Evolutionary conservation across 345 rosid genomes (phyloP).

Genomic region (Salix caprea): DNA sequence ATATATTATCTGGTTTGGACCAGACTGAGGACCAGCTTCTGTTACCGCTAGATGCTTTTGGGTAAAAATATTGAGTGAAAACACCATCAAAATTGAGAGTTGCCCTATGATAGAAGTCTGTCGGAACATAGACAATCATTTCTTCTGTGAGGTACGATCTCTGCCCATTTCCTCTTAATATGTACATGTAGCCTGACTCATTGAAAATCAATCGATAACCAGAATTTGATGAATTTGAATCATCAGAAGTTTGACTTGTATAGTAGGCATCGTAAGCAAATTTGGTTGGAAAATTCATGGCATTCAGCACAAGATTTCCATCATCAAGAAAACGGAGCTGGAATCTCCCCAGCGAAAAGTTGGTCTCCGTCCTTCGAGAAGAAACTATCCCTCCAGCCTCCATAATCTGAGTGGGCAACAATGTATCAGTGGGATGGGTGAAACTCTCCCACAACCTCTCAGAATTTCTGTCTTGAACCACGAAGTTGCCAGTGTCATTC

Average conservation of each 20-base stretch:
- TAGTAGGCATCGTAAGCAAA: background rate
- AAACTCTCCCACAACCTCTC: conserved; percentile 1
- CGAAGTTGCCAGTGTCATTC: background rate
- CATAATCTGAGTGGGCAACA: conserved; percentile 3
- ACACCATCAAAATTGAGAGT: background rate
- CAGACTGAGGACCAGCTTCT: background rate
- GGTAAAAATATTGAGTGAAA: background rate
- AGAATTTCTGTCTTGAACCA: background rate
- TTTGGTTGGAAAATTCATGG: background rate
- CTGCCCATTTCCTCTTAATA: background rate
- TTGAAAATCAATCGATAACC: background rate
- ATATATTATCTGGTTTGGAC: conserved; percentile 21
- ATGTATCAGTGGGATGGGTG: background rate
- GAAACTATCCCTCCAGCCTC: background rate
- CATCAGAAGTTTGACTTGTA: background rate
- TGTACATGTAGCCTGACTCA: conserved; percentile 3
- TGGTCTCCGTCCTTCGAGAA: background rate
- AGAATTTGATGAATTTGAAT: background rate
- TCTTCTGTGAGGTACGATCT: too few relatives aligned
- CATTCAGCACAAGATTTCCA: background rate
- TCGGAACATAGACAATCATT: background rate
- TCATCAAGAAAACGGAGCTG: background rate
- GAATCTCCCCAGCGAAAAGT: conserved; percentile 4
- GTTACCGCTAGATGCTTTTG: background rate
- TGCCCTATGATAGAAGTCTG: background rate